Evolutionary conservation across 1,284 basidiomycete species (phyloP).

Genomic region (Malassezia yamatoensis): DNA sequence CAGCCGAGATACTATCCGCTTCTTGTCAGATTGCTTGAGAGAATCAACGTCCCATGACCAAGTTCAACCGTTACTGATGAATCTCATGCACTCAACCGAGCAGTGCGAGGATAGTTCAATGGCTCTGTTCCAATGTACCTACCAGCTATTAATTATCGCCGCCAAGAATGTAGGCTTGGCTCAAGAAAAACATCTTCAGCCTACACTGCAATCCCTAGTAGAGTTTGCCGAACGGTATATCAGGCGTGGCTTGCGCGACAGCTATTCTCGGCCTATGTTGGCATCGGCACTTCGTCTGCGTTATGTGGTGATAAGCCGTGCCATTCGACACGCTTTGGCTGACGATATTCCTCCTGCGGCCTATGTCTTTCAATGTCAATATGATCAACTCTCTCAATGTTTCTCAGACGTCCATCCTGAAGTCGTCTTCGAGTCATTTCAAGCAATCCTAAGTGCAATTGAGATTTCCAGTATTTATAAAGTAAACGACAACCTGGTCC

Average conservation of each 20-base stretch:
- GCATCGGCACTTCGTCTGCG: not conserved
- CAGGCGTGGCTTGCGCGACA: not conserved
- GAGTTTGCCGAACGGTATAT: not conserved
- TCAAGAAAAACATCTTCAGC: not conserved
- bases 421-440: not conserved
- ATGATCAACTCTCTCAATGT: not conserved
- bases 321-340: not conserved
- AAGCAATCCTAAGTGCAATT: not conserved
- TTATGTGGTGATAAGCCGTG: not conserved
- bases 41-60: slow-evolving; percentile 1
- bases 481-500: not conserved
- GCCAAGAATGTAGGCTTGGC: not conserved
- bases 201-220: not conserved
- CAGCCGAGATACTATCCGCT: not conserved
- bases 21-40: not conserved
- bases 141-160: not conserved
- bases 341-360: not conserved
- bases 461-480: not conserved
- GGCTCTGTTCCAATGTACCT: not conserved
- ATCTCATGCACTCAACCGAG: not conserved
- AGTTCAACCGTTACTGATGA: not conserved
- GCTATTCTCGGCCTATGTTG: not conserved
- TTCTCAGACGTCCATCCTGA: not conserved
- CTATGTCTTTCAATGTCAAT: not conserved
- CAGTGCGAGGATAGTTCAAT: not conserved